Base-by-base conservation (phyloP, 495 filamentous ascomycete species). In the Hyaloscypha hepaticicola region DNA sequence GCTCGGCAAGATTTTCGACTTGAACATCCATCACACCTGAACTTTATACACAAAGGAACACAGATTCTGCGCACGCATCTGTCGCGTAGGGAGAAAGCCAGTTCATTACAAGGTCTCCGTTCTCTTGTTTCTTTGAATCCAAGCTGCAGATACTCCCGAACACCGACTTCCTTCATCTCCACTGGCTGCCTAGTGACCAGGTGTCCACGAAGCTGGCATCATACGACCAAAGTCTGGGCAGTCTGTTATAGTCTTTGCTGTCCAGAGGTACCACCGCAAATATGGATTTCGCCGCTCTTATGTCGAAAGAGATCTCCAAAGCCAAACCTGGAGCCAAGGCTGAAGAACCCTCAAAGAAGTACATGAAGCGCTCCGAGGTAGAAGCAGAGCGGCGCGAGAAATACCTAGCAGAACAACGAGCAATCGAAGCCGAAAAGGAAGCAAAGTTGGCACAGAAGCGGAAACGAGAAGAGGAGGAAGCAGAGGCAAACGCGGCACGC, bases 221-320 rank as follows among this genome's bases (percentile, higher is more conserved):
- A 45, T 16, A 45, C 38, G 38, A 9, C 38, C 6, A 4, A 19
- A 45, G 16, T 3, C 19, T 16, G 38, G 3, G 19, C 38, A 9
- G 19, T 45, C 38, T 45, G 11, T 45, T 16, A 16, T 19, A 45
- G 38, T 16, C 38, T 45, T 16, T 45, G 19, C 16, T 19, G 16
- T 14, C 38, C 16, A 45, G 11, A 45, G 0, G 19, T 19, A 50
- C 25, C 11, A 59, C 61, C 59, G 51, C 63, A 72, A 79, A 27
- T 72, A 99, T 99, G 95, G 93, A 99, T 76, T 97, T 99, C 82
- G 92, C 91, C 55, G 82, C 91, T 11, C 80, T 99, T 48, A 94
- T 99, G 90, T 85, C 89, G 70, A 86, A 89, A 64, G 90, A 96
- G 75, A 96, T 97, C 74, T 79, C 85, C 66, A 90, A 90, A 75